Evolutionary conservation across 1,284 basidiomycete species (phyloP).

Genomic region (Austroboletus niveus): DNA sequence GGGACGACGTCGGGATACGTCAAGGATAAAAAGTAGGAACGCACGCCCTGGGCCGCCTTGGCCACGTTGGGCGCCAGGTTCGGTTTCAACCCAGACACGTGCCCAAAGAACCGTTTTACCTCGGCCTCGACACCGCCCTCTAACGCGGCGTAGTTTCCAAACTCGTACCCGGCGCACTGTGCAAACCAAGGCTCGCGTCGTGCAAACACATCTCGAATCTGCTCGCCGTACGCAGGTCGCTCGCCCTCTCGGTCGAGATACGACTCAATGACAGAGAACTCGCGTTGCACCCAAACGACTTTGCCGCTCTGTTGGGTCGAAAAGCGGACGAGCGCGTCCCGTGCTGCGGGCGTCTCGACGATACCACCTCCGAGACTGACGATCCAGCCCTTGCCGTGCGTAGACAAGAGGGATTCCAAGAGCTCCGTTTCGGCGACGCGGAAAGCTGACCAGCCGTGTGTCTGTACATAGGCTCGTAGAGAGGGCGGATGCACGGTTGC

Average conservation of each 20-base stretch:
- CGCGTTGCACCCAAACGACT: constrained; percentile 73
- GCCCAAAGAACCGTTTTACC: constrained; percentile 82
- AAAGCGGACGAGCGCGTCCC: constrained; percentile 72
- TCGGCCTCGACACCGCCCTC: constrained; percentile 32
- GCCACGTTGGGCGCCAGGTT: constrained; percentile 64
- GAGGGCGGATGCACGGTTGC: constrained; percentile 61
- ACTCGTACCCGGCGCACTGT: constrained; percentile 85
- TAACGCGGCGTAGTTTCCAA: constrained; percentile 71
- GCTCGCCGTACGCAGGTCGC: constrained; percentile 86
- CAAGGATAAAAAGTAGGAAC: constrained; percentile 89
- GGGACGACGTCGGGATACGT: constrained; percentile 87
- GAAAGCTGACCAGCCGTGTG: constrained; percentile 79
- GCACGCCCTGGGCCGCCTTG: constrained; percentile 42
- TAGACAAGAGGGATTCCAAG: constrained; percentile 59
- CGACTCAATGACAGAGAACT: constrained; percentile 67
- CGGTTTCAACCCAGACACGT: constrained; percentile 74
- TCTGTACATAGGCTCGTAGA: constrained; percentile 76
- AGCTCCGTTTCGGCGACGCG: constrained; percentile 59
- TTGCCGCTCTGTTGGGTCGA: constrained; percentile 48
- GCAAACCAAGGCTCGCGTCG: constrained; percentile 87
- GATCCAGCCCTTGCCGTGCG: constrained; percentile 63
- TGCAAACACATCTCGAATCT: constrained; percentile 79
- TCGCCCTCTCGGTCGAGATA: constrained; percentile 79
- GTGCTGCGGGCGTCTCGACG: constrained; percentile 80
- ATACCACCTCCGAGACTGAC: constrained; percentile 96